Evolutionary conservation across 1,139 yeast genomes (phyloP).

Genomic region (Yarrowia galli): DNA sequence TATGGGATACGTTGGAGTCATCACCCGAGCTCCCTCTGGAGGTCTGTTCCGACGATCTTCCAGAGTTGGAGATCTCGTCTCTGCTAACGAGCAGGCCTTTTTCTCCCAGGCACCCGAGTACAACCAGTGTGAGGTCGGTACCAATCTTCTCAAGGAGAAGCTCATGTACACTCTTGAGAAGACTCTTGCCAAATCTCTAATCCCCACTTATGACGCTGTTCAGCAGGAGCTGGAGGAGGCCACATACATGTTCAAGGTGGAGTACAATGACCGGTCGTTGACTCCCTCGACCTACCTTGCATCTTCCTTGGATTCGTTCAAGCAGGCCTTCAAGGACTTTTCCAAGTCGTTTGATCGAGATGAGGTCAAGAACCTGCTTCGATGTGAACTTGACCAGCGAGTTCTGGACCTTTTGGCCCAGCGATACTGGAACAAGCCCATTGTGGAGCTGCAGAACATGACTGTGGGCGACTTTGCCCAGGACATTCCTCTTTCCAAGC

Average conservation of each 20-base stretch:
- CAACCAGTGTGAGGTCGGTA: constrained; percentile 75
- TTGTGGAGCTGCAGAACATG: constrained; percentile 17
- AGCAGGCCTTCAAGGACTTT: constrained; percentile 85
- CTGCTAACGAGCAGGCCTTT: constrained; percentile 55
- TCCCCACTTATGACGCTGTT: constrained; percentile 86
- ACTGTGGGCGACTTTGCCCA: constrained; percentile 37
- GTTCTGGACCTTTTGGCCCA: constrained; percentile 87
- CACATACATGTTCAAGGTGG: constrained; percentile 91
- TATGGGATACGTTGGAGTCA: constrained; percentile 98
- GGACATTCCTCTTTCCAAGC: constrained; percentile 60
- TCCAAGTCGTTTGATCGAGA: constrained; percentile 82
- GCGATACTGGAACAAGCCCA: constrained; percentile 87
- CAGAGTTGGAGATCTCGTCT: constrained; percentile 50
- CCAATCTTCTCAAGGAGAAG: constrained; percentile 75
- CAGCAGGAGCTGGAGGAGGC: constrained; percentile 94
- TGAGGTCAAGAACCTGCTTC: constrained; percentile 78
- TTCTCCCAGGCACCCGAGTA: constrained; percentile 67
- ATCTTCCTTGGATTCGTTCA: constrained; percentile 85
- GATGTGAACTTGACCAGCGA: constrained; percentile 86
- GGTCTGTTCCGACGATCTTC: constrained; percentile 49
- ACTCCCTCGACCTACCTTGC: constrained; percentile 96
- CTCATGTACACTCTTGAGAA: constrained; percentile 85
- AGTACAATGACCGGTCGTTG: constrained; percentile 89
- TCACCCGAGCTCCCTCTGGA: constrained; percentile 74
- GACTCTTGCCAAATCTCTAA: constrained; percentile 87